Base-by-base conservation (phyloP, 345 rosid species). In the Excoecaria agallocha region DNA sequence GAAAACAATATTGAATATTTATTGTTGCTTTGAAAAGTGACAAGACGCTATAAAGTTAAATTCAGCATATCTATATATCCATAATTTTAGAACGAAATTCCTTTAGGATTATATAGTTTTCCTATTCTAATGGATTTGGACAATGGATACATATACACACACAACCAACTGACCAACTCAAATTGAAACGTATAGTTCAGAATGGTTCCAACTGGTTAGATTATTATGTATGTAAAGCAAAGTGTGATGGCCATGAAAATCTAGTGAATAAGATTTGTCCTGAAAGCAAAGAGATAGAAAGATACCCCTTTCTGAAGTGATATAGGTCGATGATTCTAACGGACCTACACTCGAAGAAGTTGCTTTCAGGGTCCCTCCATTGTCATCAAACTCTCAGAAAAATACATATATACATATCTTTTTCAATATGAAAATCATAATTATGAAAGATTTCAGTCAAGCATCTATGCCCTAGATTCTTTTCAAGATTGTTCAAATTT, bases 281-380 rank as follows among this genome's bases (percentile, higher is more conserved):
- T 68, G 49, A 64, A 49, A 13, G 19, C 6, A 20, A 1, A 37
- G 22, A 52, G 19, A 68, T 16, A 75, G n/a, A 37, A 61, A 63
- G 65, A 54, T 43, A n/a, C 76, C 77, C 63, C 82, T 81, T 79
- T 86, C 71, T 82, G 90, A 88, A 80, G 89, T 80, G 87, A 87
- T 84, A 81, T 79, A 61, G n/a, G n/a, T n/a, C n/a, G 84, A 83
- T 77, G 85, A 85, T 85, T 78, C 89, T 77, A 59, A 67, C 62
- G 80, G 83, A 19, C 83, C 82, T 79, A 79, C 3, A 8, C 62
- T 22, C 2, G 12, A 17, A 13, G 63, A 70, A 75, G 71, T 71
- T 87, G 82, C 82, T 76, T 58, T 55, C 56, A 71, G 70, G 85
- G 83, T 78, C 84, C 83, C 75, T 66, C 58, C 65, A 17, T 65